Evolutionary conservation across 345 rosid genomes (phyloP).

Genomic region (Eucalyptus curtisii): DNA sequence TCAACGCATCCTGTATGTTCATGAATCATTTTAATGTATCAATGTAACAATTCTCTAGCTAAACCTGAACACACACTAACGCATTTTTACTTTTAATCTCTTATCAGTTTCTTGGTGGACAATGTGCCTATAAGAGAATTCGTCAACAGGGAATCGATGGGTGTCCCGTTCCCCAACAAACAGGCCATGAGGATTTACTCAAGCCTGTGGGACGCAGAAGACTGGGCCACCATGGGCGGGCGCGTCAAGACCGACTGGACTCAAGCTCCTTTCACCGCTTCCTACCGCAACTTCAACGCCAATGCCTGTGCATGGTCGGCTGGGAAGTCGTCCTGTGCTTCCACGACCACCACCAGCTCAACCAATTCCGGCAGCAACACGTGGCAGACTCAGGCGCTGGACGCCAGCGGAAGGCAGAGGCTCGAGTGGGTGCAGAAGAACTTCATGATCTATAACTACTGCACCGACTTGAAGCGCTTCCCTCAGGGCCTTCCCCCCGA

Average conservation of each 20-base stretch:
- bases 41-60: not conserved
- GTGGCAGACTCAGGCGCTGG: conserved; percentile 32
- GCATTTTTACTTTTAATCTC: not conserved
- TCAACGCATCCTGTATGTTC: conserved; percentile 22
- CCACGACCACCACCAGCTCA: not conserved
- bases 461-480: conserved; percentile 33
- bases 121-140: conserved; percentile 37
- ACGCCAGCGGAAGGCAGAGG: conserved; percentile 7
- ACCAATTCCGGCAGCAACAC: not conserved
- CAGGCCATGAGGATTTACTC: conserved; percentile 43
- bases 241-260: conserved; percentile 44
- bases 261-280: conserved; percentile 44
- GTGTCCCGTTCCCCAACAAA: conserved; percentile 33
- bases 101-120: conserved; percentile 31
- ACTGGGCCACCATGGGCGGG: conserved; percentile 56
- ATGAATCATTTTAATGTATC: not conserved
- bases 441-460: conserved; percentile 46
- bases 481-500: conserved; percentile 42
- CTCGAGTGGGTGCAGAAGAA: conserved; percentile 40
- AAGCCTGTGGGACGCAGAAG: conserved; percentile 50
- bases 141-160: conserved; percentile 27
- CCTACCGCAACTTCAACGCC: conserved; percentile 26
- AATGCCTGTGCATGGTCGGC: conserved; percentile 33
- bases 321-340: conserved; percentile 14
- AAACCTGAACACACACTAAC: not conserved